phyloP scores from a whole-genome alignment of 148 eudicot species.

The Vaccinium darrowii region DNA sequence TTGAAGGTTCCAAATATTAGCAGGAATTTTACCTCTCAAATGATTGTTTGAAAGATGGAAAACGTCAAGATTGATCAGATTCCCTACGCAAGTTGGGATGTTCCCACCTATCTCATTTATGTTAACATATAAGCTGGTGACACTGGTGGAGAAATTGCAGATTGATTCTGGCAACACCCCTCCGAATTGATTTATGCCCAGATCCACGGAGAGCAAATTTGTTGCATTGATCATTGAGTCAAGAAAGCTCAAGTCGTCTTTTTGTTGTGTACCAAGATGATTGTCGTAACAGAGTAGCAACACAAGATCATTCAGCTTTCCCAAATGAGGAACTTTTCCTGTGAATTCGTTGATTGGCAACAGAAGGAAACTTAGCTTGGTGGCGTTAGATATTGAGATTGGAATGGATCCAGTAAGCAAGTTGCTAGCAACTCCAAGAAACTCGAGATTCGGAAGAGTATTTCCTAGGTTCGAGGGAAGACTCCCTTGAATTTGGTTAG shows the following conservation, averaged over 20 bases:
- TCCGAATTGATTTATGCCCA: not conserved
- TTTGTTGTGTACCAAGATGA: not conserved
- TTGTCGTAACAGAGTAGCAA: not conserved
- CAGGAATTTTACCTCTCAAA: not conserved
- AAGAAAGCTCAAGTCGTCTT: not conserved
- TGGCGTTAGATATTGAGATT: not conserved
- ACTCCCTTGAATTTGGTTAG: not conserved
- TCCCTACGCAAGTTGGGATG: not conserved
- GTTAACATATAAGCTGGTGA: not conserved
- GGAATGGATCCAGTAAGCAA: not conserved
- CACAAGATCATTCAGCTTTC: not conserved
- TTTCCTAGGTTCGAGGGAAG: not conserved
- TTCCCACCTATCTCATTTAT: not conserved
- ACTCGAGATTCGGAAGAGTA: not conserved
- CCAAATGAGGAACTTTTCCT: not conserved
- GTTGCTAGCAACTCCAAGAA: not conserved
- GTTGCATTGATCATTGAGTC: not conserved
- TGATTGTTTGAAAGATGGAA: not conserved
- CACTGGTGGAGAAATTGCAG: not conserved
- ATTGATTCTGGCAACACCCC: not conserved
- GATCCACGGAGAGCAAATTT: not conserved
- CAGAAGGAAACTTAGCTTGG: not conserved
- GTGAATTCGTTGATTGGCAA: not conserved
- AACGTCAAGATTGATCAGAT: not conserved
- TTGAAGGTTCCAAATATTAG: not conserved